These are phyloP conservation scores for Amaranthus hypochondriacus DNA, from an alignment of 148 eudicot species.

Conservation along the genomic window DNA sequence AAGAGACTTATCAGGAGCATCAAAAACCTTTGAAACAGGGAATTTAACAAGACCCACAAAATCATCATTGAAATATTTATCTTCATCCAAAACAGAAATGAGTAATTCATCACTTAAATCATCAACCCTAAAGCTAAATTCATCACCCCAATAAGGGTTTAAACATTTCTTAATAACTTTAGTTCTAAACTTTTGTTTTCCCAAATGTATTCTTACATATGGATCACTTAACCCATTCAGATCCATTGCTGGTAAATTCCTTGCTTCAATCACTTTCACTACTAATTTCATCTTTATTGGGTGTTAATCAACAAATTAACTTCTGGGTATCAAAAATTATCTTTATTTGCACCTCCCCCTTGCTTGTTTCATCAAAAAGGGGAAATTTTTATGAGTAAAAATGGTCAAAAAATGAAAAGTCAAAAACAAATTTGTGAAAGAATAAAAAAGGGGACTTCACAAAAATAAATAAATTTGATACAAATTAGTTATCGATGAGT, in stretches of 20 bases:
- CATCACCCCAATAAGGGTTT: conserved; percentile 88
- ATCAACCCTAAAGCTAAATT: conserved; percentile 69
- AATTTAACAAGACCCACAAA: conserved; percentile 72
- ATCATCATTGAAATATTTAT: conserved; percentile 79
- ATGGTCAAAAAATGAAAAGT: too few relatives aligned
- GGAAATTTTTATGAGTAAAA: too few relatives aligned
- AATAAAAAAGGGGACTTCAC: too few relatives aligned
- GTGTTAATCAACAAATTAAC: too few relatives aligned
- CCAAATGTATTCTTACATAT: conserved; percentile 74
- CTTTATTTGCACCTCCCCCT: background rate
- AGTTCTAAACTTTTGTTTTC: conserved; percentile 58
- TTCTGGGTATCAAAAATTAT: too few relatives aligned
- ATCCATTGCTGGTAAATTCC: conserved; percentile 85
- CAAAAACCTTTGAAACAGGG: conserved; percentile 67
- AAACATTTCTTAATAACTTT: conserved; percentile 86
- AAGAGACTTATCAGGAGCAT: conserved; percentile 68
- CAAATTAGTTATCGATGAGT: too few relatives aligned
- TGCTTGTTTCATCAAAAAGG: too few relatives aligned
- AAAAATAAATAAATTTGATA: too few relatives aligned
- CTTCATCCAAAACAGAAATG: conserved; percentile 83
- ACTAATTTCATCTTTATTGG: conserved; percentile 31
- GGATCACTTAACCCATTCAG: conserved; percentile 91
- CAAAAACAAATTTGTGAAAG: background rate
- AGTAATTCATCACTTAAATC: conserved; percentile 77
- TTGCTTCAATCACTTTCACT: conserved; percentile 69